A percentile compares a stretch with the other conserved stretches of the same genome.
Conservation (phyloP, 495 filamentous ascomycete genomes). For the Aspergillus campestris region DNA sequence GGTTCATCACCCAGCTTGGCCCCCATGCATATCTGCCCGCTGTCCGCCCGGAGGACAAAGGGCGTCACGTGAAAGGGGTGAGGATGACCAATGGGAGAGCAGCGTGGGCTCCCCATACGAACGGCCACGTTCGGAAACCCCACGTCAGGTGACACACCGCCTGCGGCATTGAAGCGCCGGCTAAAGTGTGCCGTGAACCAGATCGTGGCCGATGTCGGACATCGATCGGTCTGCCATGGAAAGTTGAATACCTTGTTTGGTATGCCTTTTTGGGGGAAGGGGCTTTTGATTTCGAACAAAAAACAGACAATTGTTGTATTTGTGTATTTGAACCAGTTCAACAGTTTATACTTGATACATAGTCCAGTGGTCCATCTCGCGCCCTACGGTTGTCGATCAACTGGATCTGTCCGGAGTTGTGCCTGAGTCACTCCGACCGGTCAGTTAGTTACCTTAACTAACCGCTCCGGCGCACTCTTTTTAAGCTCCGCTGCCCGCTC, state of each 20-base stretch:
- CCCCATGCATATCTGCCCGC: neutral
- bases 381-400: slow-evolving; percentile 1
- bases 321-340: neutral
- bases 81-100: neutral
- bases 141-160: slow-evolving; percentile 6
- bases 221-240: neutral
- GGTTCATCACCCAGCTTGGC: neutral
- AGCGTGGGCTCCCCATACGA: neutral
- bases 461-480: slow-evolving; percentile 3
- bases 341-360: neutral
- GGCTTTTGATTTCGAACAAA: neutral
- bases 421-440: slow-evolving; percentile 15
- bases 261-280: too few relatives aligned
- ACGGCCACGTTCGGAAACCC: neutral
- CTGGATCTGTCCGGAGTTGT: slow-evolving; percentile 21
- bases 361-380: neutral
- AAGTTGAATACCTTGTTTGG: too few relatives aligned
- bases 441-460: slow-evolving; percentile 13
- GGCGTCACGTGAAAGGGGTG: slow-evolving; percentile 8
- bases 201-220: slow-evolving; percentile 11
- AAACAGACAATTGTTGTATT: slow-evolving; percentile 1
- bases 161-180: slow-evolving; percentile 5
- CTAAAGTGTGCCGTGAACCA: slow-evolving; percentile 1
- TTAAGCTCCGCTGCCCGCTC: slow-evolving; percentile 15
- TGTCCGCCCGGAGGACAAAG: slow-evolving; percentile 1